These are phyloP conservation scores for Kodamaea nitidulidarum DNA, from an alignment of 805 yeast species.

Conservation along the genomic window DNA sequence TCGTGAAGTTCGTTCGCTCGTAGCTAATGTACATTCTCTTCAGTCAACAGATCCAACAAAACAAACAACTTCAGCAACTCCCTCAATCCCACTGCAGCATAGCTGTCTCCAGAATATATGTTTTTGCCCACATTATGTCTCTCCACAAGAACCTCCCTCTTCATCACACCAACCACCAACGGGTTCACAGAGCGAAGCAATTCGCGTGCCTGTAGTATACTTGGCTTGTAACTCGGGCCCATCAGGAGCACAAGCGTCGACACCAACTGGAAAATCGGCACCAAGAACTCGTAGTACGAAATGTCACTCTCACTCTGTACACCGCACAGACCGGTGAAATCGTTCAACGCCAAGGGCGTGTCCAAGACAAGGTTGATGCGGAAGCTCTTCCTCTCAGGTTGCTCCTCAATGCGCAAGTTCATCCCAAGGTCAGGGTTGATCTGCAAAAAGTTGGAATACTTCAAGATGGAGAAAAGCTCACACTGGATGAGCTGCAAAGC, in stretches of 20 bases:
- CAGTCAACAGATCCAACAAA: constrained; percentile 44
- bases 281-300: constrained; percentile 62
- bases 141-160: constrained; percentile 47
- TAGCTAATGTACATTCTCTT: constrained; percentile 2
- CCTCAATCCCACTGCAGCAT: constrained; percentile 37
- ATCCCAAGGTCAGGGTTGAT: constrained; percentile 81
- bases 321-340: constrained; percentile 9
- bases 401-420: constrained; percentile 41
- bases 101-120: constrained; percentile 22
- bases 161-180: constrained; percentile 58
- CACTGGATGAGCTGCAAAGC: constrained; percentile 72
- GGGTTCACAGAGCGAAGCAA: constrained; percentile 51
- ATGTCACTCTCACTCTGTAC: constrained; percentile 21
- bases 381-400: constrained; percentile 23
- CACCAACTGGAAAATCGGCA: constrained; percentile 72
- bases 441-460: constrained; percentile 50
- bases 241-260: constrained; percentile 64
- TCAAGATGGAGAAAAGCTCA: constrained; percentile 63
- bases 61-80: constrained; percentile 56
- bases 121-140: constrained; percentile 12
- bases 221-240: constrained; percentile 69
- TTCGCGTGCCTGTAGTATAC: constrained; percentile 48
- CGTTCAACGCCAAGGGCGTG: constrained; percentile 40
- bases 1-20: no score
- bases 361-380: constrained; percentile 50